Evolutionary conservation across 1,284 basidiomycete genomes (phyloP).

Genomic region (Ustilago trichophora): DNA sequence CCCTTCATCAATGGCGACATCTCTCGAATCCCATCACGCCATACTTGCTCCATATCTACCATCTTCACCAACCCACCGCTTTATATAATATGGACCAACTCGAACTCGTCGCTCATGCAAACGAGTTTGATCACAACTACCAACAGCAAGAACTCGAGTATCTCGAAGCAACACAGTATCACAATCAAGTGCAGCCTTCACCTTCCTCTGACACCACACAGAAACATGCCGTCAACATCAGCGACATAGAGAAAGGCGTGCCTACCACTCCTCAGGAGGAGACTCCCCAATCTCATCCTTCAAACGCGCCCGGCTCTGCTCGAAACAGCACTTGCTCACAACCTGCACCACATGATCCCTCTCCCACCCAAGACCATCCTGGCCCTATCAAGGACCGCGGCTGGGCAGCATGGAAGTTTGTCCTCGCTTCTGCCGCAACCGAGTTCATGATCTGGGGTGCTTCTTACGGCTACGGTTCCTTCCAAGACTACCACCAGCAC

Average conservation of each 20-base stretch:
- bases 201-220: neutral
- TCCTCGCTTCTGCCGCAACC: slow-evolving; percentile 28
- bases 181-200: no score
- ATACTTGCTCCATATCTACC: neutral
- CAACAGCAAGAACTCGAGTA: neutral
- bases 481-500: slow-evolving; percentile 60
- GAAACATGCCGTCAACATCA: no score
- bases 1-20: slow-evolving; percentile 11
- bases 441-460: slow-evolving; percentile 55
- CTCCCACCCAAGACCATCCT: neutral
- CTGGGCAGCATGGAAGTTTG: slow-evolving; percentile 39
- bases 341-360: neutral
- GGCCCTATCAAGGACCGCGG: slow-evolving; percentile 21
- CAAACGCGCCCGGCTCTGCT: no score
- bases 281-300: no score
- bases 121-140: slow-evolving; percentile 12
- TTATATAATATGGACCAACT: slow-evolving; percentile 29
- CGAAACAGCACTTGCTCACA: neutral
- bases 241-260: no score
- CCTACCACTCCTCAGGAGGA: no score
- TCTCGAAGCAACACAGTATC: neutral
- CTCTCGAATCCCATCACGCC: slow-evolving; percentile 1
- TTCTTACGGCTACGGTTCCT: slow-evolving; percentile 56
- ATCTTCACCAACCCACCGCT: neutral
- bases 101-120: slow-evolving; percentile 11